Evolutionary conservation across 1,284 basidiomycete genomes (phyloP), one percentile per base, ranked within the genome.

Genomic region (Pyrrhoderma lamaoense): DNA sequence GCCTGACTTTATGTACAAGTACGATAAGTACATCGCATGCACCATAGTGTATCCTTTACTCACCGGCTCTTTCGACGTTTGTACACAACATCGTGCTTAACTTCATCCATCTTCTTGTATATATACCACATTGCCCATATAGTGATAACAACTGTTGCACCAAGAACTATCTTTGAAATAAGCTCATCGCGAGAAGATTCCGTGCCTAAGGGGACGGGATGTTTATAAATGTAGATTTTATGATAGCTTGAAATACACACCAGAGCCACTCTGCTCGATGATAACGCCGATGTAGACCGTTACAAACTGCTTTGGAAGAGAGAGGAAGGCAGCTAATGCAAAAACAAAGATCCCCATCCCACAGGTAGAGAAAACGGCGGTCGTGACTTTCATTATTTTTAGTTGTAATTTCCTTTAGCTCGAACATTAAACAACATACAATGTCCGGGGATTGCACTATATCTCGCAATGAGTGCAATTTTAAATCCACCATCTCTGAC

Each of bases 401-500:
- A 31, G 27, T 5, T 5, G 7, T 2, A 47, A n/a, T 58, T 27
- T 49, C 54, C 55, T 37, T 40, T 8, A 27, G 18, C 16, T 34
- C 43, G 23, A 38, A 23, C 19, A 25, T 27, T 36, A 18, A n/a
- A 44, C 27, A 19, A 66, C 73, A 53, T 49, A 77, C 74, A 76
- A 50, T 76, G 76, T n/a, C 77, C 79, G 0, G 85, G 84, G 25
- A 85, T 77, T 14, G 79, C 80, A 46, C 76, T 79, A 38, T 80
- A 68, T 44, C 82, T 70, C 2, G 73, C 77, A 18, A 81, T 67
- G 44, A 83, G 64, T 2, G 80, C 74, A 50, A 85, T 70, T 58
- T 70, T 72, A 66, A 86, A 81, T 1, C 82, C 82, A 11, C 84
- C 84, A n/a, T 84, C 77, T 8, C 80, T 68, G 18, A 85, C 75